A percentile compares a stretch with the other conserved stretches of the same genome.
These are phyloP conservation scores for Beta corolliflora DNA, from an alignment of 179 eudicot species.

Conservation along the genomic window DNA sequence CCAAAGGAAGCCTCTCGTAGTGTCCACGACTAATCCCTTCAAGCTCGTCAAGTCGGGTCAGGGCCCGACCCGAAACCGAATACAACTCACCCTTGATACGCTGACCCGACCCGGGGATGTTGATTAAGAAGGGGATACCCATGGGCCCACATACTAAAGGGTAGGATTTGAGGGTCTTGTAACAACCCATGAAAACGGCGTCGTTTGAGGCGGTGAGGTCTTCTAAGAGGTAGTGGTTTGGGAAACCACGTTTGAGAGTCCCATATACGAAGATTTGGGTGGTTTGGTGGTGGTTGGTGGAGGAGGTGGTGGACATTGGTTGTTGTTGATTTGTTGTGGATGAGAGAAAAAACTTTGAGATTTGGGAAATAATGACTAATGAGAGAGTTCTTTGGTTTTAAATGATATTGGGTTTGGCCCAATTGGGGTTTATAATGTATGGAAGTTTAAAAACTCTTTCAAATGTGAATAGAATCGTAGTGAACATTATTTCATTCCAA, in stretches of 20 bases:
- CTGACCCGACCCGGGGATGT: constrained; percentile 52
- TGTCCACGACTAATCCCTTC: constrained; percentile 49
- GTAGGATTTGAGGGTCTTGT: constrained; percentile 37
- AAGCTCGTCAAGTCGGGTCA: constrained; percentile 47
- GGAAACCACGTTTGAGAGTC: constrained; percentile 52
- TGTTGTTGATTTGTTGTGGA: neutral
- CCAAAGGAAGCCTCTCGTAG: constrained; percentile 52
- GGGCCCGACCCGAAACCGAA: constrained; percentile 42
- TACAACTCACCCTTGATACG: constrained; percentile 56
- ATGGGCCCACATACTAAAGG: constrained; percentile 56
- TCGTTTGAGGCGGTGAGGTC: constrained; percentile 39
- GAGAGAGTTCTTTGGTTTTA: neutral
- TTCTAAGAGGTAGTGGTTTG: constrained; percentile 47
- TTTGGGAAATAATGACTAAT: too few species aligned
- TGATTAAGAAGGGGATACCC: constrained; percentile 56
- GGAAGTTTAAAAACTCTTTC: too few species aligned
- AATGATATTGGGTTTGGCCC: neutral
- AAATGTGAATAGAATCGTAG: too few species aligned
- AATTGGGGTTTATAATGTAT: too few species aligned
- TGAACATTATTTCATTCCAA: too few species aligned
- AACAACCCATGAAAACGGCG: constrained; percentile 40
- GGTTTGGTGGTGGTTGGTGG: neutral
- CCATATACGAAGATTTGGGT: constrained; percentile 51
- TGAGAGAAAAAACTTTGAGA: neutral
- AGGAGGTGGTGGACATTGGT: constrained; percentile 21